phyloP scores from a whole-genome alignment of 2,329 filamentous ascomycete genomes.

The Sarocladiaceae sp. region DNA sequence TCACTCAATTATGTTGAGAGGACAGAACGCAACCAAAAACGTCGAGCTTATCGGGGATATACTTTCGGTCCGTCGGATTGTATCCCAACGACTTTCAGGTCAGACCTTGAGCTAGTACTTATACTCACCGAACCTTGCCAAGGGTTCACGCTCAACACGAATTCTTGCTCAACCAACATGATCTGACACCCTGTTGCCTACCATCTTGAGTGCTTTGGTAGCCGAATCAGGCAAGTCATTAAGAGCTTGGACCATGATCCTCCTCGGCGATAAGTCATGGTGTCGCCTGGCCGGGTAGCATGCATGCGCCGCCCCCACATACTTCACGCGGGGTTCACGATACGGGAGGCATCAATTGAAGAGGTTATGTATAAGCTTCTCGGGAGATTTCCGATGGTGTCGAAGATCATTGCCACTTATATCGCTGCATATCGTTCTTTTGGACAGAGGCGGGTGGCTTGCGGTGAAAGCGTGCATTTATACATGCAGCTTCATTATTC shows the following conservation, averaged over 20 bases:
- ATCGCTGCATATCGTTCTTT: too few relatives aligned
- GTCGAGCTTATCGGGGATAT: too few relatives aligned
- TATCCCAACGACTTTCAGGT: too few relatives aligned
- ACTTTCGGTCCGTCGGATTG: too few relatives aligned
- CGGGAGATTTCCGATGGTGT: background rate
- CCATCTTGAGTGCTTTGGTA: background rate
- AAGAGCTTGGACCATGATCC: background rate
- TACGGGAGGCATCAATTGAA: background rate
- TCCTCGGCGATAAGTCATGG: background rate
- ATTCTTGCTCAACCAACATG: too few relatives aligned
- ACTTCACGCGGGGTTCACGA: background rate
- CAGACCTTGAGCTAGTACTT: too few relatives aligned
- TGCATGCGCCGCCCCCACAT: background rate
- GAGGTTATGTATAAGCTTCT: background rate
- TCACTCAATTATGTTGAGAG: background rate
- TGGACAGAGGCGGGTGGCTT: too few relatives aligned
- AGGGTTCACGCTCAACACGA: too few relatives aligned
- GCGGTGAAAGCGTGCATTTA: too few relatives aligned
- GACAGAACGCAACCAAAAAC: too few relatives aligned
- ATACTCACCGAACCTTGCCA: too few relatives aligned
- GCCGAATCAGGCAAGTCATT: background rate
- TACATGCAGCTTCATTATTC: too few relatives aligned
- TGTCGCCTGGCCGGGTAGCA: background rate
- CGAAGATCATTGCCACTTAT: background rate
- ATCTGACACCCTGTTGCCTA: background rate